Evolutionary conservation across 2,329 filamentous ascomycete genomes (phyloP).

Genomic region (Myotisia sp.): DNA sequence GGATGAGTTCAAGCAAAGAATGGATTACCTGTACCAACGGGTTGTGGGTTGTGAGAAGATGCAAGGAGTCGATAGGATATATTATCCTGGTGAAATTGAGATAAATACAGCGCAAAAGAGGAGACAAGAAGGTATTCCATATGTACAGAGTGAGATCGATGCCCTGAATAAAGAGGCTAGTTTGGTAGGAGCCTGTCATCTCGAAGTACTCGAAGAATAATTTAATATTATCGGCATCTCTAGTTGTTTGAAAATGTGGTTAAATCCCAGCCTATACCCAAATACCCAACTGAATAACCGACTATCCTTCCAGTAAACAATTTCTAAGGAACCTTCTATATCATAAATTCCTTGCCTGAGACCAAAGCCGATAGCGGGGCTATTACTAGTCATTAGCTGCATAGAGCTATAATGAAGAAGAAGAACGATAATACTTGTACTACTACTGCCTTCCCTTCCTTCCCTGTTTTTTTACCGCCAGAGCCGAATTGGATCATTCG

Average conservation of each 20-base stretch:
- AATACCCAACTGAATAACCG: no score
- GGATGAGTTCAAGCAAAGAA: conserved; percentile 50
- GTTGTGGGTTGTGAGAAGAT: conserved; percentile 40
- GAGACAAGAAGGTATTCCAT: conserved; percentile 34
- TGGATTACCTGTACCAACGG: conserved; percentile 45
- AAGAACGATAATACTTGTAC: no score
- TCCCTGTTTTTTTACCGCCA: no score
- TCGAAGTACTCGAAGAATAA: conserved; percentile 1
- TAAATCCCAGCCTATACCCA: background rate
- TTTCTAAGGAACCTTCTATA: no score
- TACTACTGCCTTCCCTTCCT: no score
- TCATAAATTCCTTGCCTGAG: no score
- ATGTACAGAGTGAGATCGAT: conserved; percentile 34
- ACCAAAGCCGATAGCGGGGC: no score
- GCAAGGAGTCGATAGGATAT: conserved; percentile 41
- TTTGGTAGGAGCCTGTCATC: conserved; percentile 23
- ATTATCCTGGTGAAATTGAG: conserved; percentile 45
- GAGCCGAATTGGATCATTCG: no score
- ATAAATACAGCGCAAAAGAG: conserved; percentile 34
- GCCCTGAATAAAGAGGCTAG: conserved; percentile 38
- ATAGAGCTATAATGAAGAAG: no score
- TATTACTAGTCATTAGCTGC: no score
- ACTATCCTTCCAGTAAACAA: no score
- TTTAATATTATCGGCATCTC: no score
- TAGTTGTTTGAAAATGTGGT: background rate